These are phyloP conservation scores for Exobasidium rhododendri DNA, from an alignment of 1,284 basidiomycete genomes.

Conservation along the genomic window DNA sequence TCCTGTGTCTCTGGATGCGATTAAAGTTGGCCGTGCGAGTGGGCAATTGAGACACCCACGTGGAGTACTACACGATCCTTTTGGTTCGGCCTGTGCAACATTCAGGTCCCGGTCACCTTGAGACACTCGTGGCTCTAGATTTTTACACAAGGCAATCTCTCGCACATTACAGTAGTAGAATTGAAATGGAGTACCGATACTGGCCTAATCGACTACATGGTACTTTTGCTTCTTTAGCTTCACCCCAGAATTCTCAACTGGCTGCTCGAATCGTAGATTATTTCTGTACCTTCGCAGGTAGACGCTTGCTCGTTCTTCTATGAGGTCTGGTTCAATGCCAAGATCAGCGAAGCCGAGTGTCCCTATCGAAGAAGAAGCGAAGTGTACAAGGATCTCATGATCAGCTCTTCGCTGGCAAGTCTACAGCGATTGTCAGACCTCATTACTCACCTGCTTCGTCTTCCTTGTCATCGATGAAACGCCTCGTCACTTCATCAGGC, in stretches of 20 bases:
- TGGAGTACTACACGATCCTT: too few relatives aligned
- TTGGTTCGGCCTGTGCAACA: too few relatives aligned
- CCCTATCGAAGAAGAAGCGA: conserved; percentile 32
- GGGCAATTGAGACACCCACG: too few relatives aligned
- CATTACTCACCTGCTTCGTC: conserved; percentile 22
- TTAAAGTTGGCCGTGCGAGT: too few relatives aligned
- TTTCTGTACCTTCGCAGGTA: conserved; percentile 87
- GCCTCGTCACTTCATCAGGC: conserved; percentile 84
- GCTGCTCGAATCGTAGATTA: conserved; percentile 59
- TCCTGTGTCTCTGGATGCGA: too few relatives aligned
- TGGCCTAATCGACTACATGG: conserved; percentile 19
- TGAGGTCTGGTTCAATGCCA: conserved; percentile 68
- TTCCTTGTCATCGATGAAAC: conserved; percentile 74
- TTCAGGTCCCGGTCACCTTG: too few relatives aligned
- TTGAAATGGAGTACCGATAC: too few relatives aligned
- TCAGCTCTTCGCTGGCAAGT: too few relatives aligned
- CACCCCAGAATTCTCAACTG: conserved; percentile 54
- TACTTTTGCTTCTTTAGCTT: conserved; percentile 28
- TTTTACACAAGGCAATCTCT: too few relatives aligned
- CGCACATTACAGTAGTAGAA: too few relatives aligned
- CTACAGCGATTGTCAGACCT: too few relatives aligned
- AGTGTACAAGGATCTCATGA: not conserved
- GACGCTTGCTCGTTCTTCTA: conserved; percentile 85
- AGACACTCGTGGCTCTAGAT: too few relatives aligned
- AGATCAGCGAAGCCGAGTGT: conserved; percentile 61